Conservation (phyloP, 306 rosid species). For the Mimosa pudica region DNA sequence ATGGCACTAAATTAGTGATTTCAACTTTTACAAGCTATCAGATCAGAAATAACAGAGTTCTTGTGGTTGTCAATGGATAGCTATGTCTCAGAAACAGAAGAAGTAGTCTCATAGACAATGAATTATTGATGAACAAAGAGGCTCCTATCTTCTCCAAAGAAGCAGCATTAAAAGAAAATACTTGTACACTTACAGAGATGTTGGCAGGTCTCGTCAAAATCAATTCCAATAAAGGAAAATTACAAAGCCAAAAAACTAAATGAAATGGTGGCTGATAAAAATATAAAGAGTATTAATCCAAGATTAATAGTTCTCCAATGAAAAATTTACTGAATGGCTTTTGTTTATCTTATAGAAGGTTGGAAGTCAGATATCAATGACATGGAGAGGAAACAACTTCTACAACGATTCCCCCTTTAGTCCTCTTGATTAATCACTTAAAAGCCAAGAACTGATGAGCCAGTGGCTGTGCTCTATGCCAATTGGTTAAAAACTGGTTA, state of each 20-base stretch:
- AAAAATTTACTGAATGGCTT: slow-evolving; percentile 4
- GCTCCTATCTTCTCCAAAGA: background rate
- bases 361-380: background rate
- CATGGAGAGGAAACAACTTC: background rate
- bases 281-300: background rate
- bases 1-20: background rate
- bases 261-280: background rate
- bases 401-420: background rate
- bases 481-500: background rate
- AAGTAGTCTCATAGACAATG: background rate
- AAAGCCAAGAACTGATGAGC: background rate
- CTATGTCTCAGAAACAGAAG: background rate
- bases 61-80: background rate
- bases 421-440: background rate
- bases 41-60: background rate
- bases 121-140: background rate
- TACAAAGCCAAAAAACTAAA: background rate
- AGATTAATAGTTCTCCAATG: background rate
- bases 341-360: background rate
- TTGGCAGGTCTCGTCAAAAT: background rate
- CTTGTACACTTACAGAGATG: background rate
- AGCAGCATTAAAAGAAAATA: background rate
- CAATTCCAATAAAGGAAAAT: background rate
- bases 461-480: background rate
- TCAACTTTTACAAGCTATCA: background rate